Percentiles rank a stretch among this genome's conserved stretches.
Conservation (phyloP, 345 rosid genomes). For the Diplotaxis tenuifolia region DNA sequence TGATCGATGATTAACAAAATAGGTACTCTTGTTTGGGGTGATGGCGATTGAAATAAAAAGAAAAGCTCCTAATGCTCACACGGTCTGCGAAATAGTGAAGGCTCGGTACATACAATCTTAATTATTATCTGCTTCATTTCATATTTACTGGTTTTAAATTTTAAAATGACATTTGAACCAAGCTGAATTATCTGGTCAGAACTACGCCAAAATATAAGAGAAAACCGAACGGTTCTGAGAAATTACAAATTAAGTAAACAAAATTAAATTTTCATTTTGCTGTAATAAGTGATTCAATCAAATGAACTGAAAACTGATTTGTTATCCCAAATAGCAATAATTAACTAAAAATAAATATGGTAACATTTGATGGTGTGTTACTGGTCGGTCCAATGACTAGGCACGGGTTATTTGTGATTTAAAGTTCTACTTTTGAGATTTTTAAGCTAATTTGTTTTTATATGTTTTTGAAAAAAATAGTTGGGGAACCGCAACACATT, state of each 20-base stretch:
- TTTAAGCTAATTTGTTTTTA: background rate
- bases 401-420: background rate
- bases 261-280: background rate
- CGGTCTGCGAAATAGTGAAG: slow-evolving; percentile 87
- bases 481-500: slow-evolving; percentile 85
- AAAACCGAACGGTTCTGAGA: background rate
- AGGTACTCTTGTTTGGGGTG: slow-evolving; percentile 90
- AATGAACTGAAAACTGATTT: background rate
- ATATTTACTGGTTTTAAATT: no score
- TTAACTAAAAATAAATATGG: background rate
- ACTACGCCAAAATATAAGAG: background rate
- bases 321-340: background rate
- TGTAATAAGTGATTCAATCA: background rate
- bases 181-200: background rate
- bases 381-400: background rate
- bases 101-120: slow-evolving; percentile 57
- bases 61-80: slow-evolving; percentile 93
- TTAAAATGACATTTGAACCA: background rate
- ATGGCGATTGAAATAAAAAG: slow-evolving; percentile 97
- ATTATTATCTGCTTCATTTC: background rate
- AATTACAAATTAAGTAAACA: background rate
- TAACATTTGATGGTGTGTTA: background rate
- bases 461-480: slow-evolving; percentile 38
- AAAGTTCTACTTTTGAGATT: background rate
- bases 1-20: slow-evolving; percentile 9